These are phyloP conservation scores for Hyaloscypha variabilis DNA, from an alignment of 495 filamentous ascomycete species.

Conservation along the genomic window DNA sequence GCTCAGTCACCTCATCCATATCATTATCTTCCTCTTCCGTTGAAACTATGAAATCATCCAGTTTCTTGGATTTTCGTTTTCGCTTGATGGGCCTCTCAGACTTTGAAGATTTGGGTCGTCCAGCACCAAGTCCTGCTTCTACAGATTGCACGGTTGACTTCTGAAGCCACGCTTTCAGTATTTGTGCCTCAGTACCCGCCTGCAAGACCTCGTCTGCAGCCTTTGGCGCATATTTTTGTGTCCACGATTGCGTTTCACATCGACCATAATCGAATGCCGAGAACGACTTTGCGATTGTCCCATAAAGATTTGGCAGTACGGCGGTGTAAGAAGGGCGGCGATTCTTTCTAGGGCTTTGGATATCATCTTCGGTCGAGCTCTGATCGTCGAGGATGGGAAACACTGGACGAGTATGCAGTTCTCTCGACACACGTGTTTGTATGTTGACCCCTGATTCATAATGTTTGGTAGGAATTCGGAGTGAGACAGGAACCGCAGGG, in stretches of 20 bases:
- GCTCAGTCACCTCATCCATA: constrained; percentile 72
- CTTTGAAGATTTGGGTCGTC: constrained; percentile 35
- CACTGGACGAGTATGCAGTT: constrained; percentile 34
- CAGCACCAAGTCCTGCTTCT: constrained; percentile 54
- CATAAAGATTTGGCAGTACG: constrained; percentile 62
- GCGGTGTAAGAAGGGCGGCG: constrained; percentile 45
- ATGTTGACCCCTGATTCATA: constrained; percentile 52
- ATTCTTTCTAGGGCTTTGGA: constrained; percentile 7
- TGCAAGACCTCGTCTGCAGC: constrained; percentile 76
- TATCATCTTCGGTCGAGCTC: constrained; percentile 24
- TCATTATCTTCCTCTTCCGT: constrained; percentile 81
- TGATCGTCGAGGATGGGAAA: constrained; percentile 2
- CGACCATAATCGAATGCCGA: constrained; percentile 80
- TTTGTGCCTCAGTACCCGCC: constrained; percentile 64
- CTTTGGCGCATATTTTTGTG: constrained; percentile 83
- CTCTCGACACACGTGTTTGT: constrained; percentile 40
- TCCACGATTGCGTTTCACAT: constrained; percentile 77
- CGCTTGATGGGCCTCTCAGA: constrained; percentile 45
- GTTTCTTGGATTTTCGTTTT: constrained; percentile 71
- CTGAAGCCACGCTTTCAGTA: constrained; percentile 85
- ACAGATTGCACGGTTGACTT: constrained; percentile 73
- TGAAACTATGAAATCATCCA: constrained; percentile 85
- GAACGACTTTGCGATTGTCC: constrained; percentile 58
- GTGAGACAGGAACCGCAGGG: constrained; percentile 37
- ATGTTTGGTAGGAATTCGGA: constrained; percentile 50